Evolutionary conservation across 1,284 basidiomycete species (phyloP).

Genomic region (Wallemia hederae): DNA sequence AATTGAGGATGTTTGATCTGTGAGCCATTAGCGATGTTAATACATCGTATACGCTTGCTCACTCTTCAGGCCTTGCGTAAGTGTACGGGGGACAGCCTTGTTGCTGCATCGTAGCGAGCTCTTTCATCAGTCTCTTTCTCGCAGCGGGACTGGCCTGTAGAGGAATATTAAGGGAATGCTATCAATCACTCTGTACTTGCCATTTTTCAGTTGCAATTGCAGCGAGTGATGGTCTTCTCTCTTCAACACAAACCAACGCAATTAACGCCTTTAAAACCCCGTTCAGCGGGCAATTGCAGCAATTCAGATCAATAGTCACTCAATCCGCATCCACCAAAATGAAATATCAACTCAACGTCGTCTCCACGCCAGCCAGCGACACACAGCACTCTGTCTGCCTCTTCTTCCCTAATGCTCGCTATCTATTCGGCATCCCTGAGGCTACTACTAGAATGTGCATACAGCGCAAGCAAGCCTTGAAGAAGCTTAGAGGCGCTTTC

Average conservation of each 20-base stretch:
- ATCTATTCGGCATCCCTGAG: conserved; percentile 10
- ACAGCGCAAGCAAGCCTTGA: conserved; percentile 6
- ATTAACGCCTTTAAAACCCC: not conserved
- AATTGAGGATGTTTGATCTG: conserved; percentile 9
- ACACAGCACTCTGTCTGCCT: conserved; percentile 1
- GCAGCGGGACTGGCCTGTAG: not conserved
- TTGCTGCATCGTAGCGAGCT: conserved; percentile 8
- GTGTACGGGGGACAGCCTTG: conserved; percentile 9
- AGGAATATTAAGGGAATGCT: too few species aligned
- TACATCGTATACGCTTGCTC: not conserved
- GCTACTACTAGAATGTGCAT: conserved; percentile 7
- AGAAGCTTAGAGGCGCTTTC: conserved; percentile 8
- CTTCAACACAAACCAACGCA: not conserved
- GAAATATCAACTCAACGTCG: not conserved
- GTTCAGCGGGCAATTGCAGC: not conserved
- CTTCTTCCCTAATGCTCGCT: conserved; percentile 7
- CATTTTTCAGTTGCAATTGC: not conserved
- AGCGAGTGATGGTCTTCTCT: not conserved
- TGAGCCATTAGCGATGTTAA: not conserved
- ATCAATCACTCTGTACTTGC: too few species aligned
- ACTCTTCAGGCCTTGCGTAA: conserved; percentile 9
- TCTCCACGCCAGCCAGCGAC: not conserved
- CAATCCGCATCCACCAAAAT: not conserved
- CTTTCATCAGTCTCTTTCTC: conserved; percentile 4
- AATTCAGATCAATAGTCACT: not conserved